These are phyloP conservation scores for Colletotrichum falcatum DNA, from an alignment of 2,329 filamentous ascomycete species.

Conservation along the genomic window DNA sequence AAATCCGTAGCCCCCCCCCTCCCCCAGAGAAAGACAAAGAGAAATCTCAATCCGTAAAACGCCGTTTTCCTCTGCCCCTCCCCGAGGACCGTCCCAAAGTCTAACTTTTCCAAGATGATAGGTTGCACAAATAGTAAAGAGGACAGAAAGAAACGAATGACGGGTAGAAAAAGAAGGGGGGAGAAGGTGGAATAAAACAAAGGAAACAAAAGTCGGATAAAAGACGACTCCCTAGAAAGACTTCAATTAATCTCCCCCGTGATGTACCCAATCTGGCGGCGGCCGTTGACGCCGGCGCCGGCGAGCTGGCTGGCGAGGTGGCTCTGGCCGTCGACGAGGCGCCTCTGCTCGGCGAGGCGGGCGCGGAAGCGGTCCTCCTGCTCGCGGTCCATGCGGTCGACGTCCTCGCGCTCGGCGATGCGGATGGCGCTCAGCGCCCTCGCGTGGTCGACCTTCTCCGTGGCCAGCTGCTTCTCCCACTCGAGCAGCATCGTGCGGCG, in stretches of 20 bases:
- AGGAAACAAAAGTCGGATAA: too few relatives aligned
- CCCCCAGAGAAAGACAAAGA: not conserved
- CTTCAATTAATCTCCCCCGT: conserved; percentile 63
- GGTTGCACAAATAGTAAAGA: not conserved
- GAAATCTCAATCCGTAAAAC: not conserved
- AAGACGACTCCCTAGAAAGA: too few relatives aligned
- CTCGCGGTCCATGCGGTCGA: conserved; percentile 61
- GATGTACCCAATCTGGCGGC: conserved; percentile 68
- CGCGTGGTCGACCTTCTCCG: conserved; percentile 61
- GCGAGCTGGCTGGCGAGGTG: conserved; percentile 52
- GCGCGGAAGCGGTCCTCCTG: conserved; percentile 59
- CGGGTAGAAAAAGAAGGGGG: not conserved
- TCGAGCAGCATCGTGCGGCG: conserved; percentile 59
- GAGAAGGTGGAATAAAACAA: not conserved
- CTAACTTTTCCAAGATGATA: not conserved
- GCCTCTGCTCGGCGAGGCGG: conserved; percentile 63
- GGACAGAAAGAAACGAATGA: not conserved
- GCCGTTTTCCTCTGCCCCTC: not conserved
- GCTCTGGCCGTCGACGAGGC: conserved; percentile 60
- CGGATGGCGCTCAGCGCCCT: conserved; percentile 62
- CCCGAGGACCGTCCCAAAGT: not conserved
- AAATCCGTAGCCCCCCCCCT: not conserved
- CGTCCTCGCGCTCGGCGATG: conserved; percentile 63
- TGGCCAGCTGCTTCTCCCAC: conserved; percentile 61
- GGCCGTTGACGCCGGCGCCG: conserved; percentile 48